These are phyloP conservation scores for Eutrema japonicum DNA, from an alignment of 345 rosid species.

Conservation along the genomic window DNA sequence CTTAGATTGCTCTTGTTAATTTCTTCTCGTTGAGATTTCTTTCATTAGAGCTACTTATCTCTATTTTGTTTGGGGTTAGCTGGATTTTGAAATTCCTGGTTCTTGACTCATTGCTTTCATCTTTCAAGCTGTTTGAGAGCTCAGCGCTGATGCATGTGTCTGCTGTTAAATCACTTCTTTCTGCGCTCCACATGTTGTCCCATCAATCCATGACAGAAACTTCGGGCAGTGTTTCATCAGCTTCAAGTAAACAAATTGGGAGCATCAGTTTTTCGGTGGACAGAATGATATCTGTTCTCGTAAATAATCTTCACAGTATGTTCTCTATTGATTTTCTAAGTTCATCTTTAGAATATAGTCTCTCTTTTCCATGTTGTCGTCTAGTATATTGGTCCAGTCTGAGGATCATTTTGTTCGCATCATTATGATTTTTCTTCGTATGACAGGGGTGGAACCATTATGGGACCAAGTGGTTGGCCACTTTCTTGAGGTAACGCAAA, in stretches of 20 bases:
- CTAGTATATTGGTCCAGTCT: conserved; percentile 16
- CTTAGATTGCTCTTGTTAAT: conserved; percentile 21
- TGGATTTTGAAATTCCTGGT: conserved; percentile 28
- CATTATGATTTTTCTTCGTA: conserved; percentile 20
- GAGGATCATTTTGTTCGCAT: conserved; percentile 22
- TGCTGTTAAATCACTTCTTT: conserved; percentile 95
- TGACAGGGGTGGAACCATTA: conserved; percentile 82
- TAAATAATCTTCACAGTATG: conserved; percentile 95
- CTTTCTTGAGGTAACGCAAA: conserved; percentile 75
- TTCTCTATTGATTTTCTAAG: conserved; percentile 32
- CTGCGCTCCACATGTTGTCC: conserved; percentile 81
- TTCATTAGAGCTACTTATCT: conserved; percentile 14
- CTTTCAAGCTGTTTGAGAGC: conserved; percentile 90
- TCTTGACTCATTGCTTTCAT: conserved; percentile 52
- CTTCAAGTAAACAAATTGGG: conserved; percentile 76
- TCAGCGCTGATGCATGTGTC: conserved; percentile 94
- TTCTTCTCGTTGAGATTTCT: conserved; percentile 17
- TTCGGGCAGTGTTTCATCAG: conserved; percentile 70
- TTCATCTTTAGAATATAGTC: conserved; percentile 10
- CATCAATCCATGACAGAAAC: conserved; percentile 82
- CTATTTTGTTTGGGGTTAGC: conserved; percentile 20
- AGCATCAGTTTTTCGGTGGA: conserved; percentile 89
- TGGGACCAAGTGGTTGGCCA: conserved; percentile 97
- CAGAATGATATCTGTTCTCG: conserved; percentile 90
- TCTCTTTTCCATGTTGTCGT: conserved; percentile 22